Percentiles rank a stretch among this genome's conserved stretches.
Conservation (phyloP, 177 flowering plant genomes). For the Telopea speciosissima region DNA sequence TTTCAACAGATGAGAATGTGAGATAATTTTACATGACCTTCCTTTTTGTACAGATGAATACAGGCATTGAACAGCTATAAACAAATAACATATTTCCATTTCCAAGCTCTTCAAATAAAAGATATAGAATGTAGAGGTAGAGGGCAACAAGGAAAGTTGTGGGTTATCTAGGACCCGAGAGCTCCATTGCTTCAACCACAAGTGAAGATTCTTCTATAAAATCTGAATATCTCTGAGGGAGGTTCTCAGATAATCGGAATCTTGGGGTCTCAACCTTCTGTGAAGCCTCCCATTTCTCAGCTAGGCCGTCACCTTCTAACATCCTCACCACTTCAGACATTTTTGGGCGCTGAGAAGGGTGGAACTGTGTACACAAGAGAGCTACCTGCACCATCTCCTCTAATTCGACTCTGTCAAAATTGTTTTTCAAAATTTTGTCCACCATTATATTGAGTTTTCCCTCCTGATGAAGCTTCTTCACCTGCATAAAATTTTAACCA, state of each 20-base stretch:
- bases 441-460: conserved; percentile 62
- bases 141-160: neutral
- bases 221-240: conserved; percentile 55
- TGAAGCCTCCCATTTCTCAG: conserved; percentile 90
- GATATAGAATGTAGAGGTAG: neutral
- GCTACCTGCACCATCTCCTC: conserved; percentile 92
- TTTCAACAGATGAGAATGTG: neutral
- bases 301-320: conserved; percentile 96
- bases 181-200: conserved; percentile 88
- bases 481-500: conserved; percentile 39
- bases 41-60: conserved; percentile 43
- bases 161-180: conserved; percentile 86
- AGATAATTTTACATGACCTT: conserved; percentile 14
- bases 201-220: conserved; percentile 76
- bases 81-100: conserved; percentile 21
- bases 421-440: conserved; percentile 70
- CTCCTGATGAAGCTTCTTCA: conserved; percentile 81
- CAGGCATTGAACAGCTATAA: conserved; percentile 29
- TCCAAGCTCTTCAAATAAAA: conserved; percentile 16
- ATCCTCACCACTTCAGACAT: conserved; percentile 84
- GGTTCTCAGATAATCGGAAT: conserved; percentile 37
- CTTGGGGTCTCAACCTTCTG: conserved; percentile 63
- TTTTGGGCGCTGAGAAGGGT: conserved; percentile 75
- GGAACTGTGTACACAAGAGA: conserved; percentile 78
- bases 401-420: conserved; percentile 60